Base-by-base conservation (phyloP, 2,329 filamentous ascomycete species). In the Cercospora sp. region DNA sequence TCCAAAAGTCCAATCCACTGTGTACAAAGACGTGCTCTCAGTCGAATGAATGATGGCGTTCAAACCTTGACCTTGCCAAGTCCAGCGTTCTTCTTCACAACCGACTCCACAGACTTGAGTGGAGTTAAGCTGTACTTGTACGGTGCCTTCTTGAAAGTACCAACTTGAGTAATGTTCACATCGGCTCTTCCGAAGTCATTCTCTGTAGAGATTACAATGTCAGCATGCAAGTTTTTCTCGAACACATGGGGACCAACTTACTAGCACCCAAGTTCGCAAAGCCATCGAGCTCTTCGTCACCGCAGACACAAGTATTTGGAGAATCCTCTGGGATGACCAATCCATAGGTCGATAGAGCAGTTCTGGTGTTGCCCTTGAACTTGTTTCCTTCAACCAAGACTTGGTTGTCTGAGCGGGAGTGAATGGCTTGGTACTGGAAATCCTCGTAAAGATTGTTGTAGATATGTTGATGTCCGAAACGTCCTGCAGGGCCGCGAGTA, bases 251-350 rank as follows among this genome's bases (percentile, higher is more conserved):
- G 23, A 26, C 12, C 30, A 18, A 81, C 83, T 75, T 75, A 85
- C 84, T 80, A 3, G 84, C 82, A 26, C 85, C 85, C 16, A 86
- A 76, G 68, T 87, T 87, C 3, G 83, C 84, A 73, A 79, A 87
- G 0, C 85, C 85, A 70, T 87, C 85, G 28, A 86, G 77, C 73
- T 87, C 85, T 71, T 82, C 81, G 59, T 87, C 85, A 1, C 85
- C 85, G 10, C 84, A 84, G 1, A 81, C 79, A 67, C 81, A 82
- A 0, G 84, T 86, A 67, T 87, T 87, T 0, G 85, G 85, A 53
- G 82, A 84, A 68, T 87, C 85, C 57, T 82, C 78, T 0, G 85
- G 85, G n/a, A 87, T 84, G 1, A 87, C 85, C 0, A 86, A 77
- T 0, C 85, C 85, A 62, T 87, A 86, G 0, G 85, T 86, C 71